Conservation (phyloP, 1,139 yeast genomes). For the Komagataea norvegica region DNA sequence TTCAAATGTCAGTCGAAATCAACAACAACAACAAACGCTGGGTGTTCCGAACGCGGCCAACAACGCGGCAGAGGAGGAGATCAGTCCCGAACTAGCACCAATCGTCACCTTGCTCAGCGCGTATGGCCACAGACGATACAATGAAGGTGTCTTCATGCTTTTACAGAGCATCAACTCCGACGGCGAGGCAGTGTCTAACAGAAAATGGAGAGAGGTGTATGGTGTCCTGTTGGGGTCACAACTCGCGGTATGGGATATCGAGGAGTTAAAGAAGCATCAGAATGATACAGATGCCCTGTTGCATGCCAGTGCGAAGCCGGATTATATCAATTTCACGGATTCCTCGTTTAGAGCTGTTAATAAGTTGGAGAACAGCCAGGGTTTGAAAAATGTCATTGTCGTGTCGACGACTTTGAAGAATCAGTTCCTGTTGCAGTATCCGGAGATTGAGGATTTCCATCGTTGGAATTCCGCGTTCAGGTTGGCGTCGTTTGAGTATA, state of each 20-base stretch:
- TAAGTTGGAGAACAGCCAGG: constrained; percentile 21
- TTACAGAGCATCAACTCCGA: constrained; percentile 72
- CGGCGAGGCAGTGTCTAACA: constrained; percentile 72
- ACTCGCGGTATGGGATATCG: constrained; percentile 90
- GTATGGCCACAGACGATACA: constrained; percentile 67
- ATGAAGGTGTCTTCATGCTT: constrained; percentile 71
- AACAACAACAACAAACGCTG: background rate
- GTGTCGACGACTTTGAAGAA: constrained; percentile 90
- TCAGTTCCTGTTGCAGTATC: constrained; percentile 74
- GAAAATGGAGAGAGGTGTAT: constrained; percentile 89
- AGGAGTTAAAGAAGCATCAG: constrained; percentile 54
- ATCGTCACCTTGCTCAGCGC: constrained; percentile 69
- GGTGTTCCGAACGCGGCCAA: background rate
- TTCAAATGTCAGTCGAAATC: background rate
- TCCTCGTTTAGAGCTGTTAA: constrained; percentile 78
- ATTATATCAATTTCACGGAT: constrained; percentile 85
- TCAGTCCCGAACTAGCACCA: constrained; percentile 68
- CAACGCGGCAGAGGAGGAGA: constrained; percentile 2
- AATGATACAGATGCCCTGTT: constrained; percentile 46
- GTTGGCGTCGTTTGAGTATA: constrained; percentile 72
- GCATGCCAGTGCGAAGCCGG: constrained; percentile 66
- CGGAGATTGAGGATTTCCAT: constrained; percentile 48
- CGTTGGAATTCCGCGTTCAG: constrained; percentile 82
- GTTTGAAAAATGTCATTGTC: constrained; percentile 63
- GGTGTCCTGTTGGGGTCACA: constrained; percentile 90